phyloP scores from a whole-genome alignment of 1,284 basidiomycete genomes.

The Pascua guehoae region DNA sequence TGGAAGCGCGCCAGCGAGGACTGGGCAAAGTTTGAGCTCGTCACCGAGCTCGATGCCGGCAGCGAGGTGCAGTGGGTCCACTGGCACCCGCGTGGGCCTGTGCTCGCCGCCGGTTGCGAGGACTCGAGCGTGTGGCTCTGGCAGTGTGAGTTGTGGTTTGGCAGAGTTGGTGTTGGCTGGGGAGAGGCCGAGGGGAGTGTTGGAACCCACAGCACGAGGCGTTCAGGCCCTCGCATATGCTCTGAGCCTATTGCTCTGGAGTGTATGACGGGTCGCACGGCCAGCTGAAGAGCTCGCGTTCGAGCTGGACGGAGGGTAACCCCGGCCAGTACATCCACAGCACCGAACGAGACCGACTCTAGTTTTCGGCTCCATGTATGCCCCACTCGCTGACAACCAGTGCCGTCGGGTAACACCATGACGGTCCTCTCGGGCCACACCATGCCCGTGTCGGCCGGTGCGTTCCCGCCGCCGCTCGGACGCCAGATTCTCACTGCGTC shows the following conservation, averaged over 20 bases:
- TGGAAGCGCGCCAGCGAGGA: slow-evolving; percentile 74
- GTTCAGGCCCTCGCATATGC: too few relatives aligned
- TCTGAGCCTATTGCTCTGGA: too few relatives aligned
- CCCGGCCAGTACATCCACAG: not conserved
- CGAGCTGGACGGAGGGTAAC: not conserved
- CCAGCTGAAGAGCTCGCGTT: too few relatives aligned
- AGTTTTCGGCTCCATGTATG: too few relatives aligned
- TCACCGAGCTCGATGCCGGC: slow-evolving; percentile 85
- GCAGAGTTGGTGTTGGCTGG: too few relatives aligned
- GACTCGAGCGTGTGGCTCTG: slow-evolving; percentile 97
- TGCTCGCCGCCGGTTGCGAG: slow-evolving; percentile 86
- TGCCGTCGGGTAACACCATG: slow-evolving; percentile 90
- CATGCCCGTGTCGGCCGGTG: slow-evolving; percentile 76
- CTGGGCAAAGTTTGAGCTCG: slow-evolving; percentile 82
- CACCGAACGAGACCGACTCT: not conserved
- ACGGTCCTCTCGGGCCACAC: slow-evolving; percentile 92
- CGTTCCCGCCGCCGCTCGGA: slow-evolving; percentile 67
- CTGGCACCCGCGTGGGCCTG: slow-evolving; percentile 93
- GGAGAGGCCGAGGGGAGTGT: too few relatives aligned
- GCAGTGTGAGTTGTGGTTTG: slow-evolving; percentile 63
- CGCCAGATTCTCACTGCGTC: slow-evolving; percentile 86
- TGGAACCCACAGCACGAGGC: not conserved
- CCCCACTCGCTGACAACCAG: slow-evolving; percentile 50
- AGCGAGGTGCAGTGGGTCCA: slow-evolving; percentile 93
- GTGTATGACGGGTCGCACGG: too few relatives aligned